Base-by-base conservation (phyloP, 495 filamentous ascomycete genomes). In the Penicillium salamii region DNA sequence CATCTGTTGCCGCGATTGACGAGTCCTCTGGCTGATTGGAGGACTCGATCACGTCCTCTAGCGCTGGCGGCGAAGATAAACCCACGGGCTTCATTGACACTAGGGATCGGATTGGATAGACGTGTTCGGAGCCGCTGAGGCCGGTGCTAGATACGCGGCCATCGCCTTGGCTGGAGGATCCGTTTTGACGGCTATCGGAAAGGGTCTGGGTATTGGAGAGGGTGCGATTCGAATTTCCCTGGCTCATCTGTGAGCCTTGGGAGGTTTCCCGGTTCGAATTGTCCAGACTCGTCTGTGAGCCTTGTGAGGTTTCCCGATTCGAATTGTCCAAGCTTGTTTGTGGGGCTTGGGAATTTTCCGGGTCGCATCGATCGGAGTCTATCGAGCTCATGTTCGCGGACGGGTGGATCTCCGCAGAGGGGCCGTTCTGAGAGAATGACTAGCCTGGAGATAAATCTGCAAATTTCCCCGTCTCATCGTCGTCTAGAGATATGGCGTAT, bases 321-420 rank as follows among this genome's bases (percentile, higher is more conserved):
- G 45, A 36, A 31, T 44, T 44, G 5, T 44, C 42, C 18, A 44
- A 32, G 42, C 42, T 44, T 35, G 20, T 42, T 48, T 47, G 29
- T 7, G 36, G 42, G 23, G 23, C 8, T 26, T 26, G 23, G 23
- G 23, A 26, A 8, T 26, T 26, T 26, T 26, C 23, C 4, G 4
- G 23, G 23, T 26, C 23, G 23, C 23, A 26, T 26, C 23, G 3
- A 8, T 3, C 3, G 23, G 23, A 26, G 23, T 26, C 8, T 26
- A 4, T 3, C 23, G 23, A 26, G 23, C 23, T 26, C 23, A 26
- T 26, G 8, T 26, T 26, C 23, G 23, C 8, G 23, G 23, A 8
- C 23, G 23, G 8, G 23, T 26, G 23, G 23, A 26, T 26, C 3
- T n/a, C n/a, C n/a, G n/a, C n/a, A n/a, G n/a, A n/a, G n/a, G n/a